Percentiles rank a stretch among this genome's conserved stretches.
Conservation (phyloP, 139 green algal genomes). For the Picochlorum costavermella region DNA sequence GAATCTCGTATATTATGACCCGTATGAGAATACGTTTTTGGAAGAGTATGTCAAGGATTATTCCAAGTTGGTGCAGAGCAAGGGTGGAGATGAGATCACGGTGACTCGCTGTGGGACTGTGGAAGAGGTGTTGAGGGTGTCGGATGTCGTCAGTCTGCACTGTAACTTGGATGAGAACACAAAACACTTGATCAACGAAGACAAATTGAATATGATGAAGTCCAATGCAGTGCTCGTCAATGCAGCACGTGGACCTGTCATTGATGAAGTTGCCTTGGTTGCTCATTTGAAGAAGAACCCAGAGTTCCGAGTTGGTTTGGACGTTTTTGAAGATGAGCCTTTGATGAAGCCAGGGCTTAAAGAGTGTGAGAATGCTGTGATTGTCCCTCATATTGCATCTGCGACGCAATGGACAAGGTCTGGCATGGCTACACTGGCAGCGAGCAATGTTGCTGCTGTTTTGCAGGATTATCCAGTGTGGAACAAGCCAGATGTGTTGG, state of each 20-base stretch:
- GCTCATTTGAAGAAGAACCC: slow-evolving; percentile 88
- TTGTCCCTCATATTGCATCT: slow-evolving; percentile 97
- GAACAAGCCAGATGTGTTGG: slow-evolving; percentile 58
- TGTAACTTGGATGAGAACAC: slow-evolving; percentile 87
- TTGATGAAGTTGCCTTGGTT: slow-evolving; percentile 92
- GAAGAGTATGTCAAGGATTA: slow-evolving; percentile 71
- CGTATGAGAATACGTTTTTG: slow-evolving; percentile 77
- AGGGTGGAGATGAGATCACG: slow-evolving; percentile 65
- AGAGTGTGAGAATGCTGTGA: slow-evolving; percentile 86
- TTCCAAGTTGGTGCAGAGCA: slow-evolving; percentile 66
- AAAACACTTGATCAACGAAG: slow-evolving; percentile 87
- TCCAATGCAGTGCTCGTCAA: slow-evolving; percentile 88
- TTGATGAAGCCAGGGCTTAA: slow-evolving; percentile 85
- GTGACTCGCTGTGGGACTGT: slow-evolving; percentile 62
- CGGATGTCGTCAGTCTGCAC: slow-evolving; percentile 88
- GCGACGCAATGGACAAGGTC: slow-evolving; percentile 84
- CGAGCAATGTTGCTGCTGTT: slow-evolving; percentile 77
- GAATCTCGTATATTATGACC: slow-evolving; percentile 96
- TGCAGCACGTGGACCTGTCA: slow-evolving; percentile 74
- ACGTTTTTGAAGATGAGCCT: slow-evolving; percentile 98
- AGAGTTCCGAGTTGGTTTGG: slow-evolving; percentile 73
- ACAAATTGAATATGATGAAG: slow-evolving; percentile 93
- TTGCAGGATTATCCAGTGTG: slow-evolving; percentile 66
- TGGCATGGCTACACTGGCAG: slow-evolving; percentile 89
- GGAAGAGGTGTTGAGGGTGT: slow-evolving; percentile 82